Evolutionary conservation across 495 filamentous ascomycete genomes (phyloP), one percentile per base, ranked within the genome.

Genomic region (Trichoderma erinaceum): DNA sequence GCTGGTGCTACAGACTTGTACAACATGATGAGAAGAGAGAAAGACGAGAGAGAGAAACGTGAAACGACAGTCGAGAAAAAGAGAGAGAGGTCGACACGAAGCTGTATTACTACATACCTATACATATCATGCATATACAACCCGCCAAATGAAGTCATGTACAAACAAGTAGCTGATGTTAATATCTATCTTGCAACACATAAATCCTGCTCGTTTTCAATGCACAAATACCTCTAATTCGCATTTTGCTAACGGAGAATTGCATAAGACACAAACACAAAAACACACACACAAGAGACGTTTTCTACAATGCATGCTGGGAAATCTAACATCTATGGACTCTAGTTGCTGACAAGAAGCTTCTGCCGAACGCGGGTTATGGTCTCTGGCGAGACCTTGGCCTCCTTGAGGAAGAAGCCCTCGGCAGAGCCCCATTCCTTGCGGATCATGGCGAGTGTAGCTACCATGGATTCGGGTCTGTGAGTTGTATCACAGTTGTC

Each of bases 401-500:
- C 83, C 38, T 83, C 72, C n/a, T 79, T 74, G 66, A 78, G 69
- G 56, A 88, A 70, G 73, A 88, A 89, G 43, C 70, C 70, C 73
- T 88, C 86, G 23, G 81, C 81, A 16, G 85, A 81, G 11, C 86
- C 87, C 73, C 83, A 86, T 69, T 78, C 79, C 63, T 78, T 75
- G 29, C 79, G 75, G 32, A 89, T 72, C 71, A 83, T 79, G 66
- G 75, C 72, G 23, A 89, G 68, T 6, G 81, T 83, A 25, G 72
- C 74, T 27, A 86, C 52, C 86, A 90, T 89, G 67, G 77, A 79
- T 67, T 83, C 80, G 50, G 76, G 79, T 38, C 84, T 87, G 63
- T 66, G 65, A n/a, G 50, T 38, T 38, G 35, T 38, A 38, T 38
- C 50, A 38, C 29, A 21, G 25, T 71, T 68, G 72, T 72, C 67